Conservation (phyloP, 139 green algal species). For the Dunaliella primolecta region DNA sequence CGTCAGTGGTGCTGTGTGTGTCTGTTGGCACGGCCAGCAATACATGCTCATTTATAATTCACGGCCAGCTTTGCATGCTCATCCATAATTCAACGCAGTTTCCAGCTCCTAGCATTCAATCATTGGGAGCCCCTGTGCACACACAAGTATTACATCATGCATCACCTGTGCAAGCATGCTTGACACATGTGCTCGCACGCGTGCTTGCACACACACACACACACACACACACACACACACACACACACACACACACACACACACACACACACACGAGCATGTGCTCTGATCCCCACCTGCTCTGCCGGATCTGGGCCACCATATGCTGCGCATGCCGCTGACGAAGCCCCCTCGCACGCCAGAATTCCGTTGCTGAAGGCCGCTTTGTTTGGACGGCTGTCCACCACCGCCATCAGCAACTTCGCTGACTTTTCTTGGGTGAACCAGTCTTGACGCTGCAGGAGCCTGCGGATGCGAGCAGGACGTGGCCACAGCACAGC, state of each 20-base stretch:
- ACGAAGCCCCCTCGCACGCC: slow-evolving; percentile 12
- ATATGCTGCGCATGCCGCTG: slow-evolving; percentile 5
- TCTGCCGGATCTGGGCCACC: slow-evolving; percentile 31
- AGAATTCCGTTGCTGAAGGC: slow-evolving; percentile 30
- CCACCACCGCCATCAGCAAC: slow-evolving; percentile 70
- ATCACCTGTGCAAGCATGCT: no score
- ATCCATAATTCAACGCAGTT: not conserved
- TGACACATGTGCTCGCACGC: no score
- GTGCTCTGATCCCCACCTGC: slow-evolving; percentile 40
- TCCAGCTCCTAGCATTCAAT: no score
- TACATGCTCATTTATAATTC: not conserved
- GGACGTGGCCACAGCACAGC: no score
- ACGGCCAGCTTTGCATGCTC: not conserved
- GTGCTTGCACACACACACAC: no score
- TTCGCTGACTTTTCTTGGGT: slow-evolving; percentile 80
- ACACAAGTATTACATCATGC: no score
- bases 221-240: no score
- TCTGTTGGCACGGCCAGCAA: not conserved
- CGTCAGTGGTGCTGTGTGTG: not conserved
- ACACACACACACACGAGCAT: no score
- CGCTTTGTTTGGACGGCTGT: slow-evolving; percentile 50
- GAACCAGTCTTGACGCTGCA: slow-evolving; percentile 88
- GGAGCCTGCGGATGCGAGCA: slow-evolving; percentile 46
- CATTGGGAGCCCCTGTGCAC: no score
- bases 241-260: no score